These are phyloP conservation scores for Ceratobasidium sp. DNA, from an alignment of 1,284 basidiomycete species.

Conservation along the genomic window DNA sequence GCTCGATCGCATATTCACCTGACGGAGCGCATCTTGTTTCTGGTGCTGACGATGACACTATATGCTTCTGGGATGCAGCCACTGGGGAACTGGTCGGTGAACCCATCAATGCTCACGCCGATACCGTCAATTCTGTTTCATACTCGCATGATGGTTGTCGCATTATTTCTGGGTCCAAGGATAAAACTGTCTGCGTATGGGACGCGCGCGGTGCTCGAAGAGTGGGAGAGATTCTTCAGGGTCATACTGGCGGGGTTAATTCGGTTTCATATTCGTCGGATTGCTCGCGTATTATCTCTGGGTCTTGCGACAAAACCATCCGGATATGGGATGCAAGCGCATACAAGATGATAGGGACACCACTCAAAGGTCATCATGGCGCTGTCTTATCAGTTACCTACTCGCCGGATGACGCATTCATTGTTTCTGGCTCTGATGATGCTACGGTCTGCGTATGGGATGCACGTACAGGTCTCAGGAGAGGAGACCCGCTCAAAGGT, in stretches of 20 bases:
- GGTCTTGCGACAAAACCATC: slow-evolving; percentile 23
- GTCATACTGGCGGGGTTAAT: slow-evolving; percentile 18
- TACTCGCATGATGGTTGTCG: neutral
- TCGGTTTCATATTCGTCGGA: slow-evolving; percentile 29
- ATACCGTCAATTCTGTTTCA: neutral
- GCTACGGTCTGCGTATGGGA: slow-evolving; percentile 10
- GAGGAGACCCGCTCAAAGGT: neutral
- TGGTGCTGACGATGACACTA: neutral
- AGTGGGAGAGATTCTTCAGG: slow-evolving; percentile 6
- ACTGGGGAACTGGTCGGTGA: neutral
- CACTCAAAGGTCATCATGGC: neutral
- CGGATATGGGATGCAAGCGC: slow-evolving; percentile 28
- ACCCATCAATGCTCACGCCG: neutral
- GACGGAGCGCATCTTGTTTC: neutral
- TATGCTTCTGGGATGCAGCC: slow-evolving; percentile 10
- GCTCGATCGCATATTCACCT: neutral
- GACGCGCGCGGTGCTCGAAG: neutral
- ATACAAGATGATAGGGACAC: neutral
- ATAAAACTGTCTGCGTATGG: slow-evolving; percentile 26
- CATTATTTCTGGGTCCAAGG: slow-evolving; percentile 22
- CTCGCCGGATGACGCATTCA: slow-evolving; percentile 12
- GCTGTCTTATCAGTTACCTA: slow-evolving; percentile 3
- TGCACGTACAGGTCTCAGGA: neutral
- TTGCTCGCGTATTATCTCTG: slow-evolving; percentile 34
- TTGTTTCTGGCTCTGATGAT: slow-evolving; percentile 11